A percentile compares a stretch with the other conserved stretches of the same genome.
These are phyloP conservation scores for Talaromyces sp. DNA, from an alignment of 2,329 filamentous ascomycete species.

Conservation along the genomic window DNA sequence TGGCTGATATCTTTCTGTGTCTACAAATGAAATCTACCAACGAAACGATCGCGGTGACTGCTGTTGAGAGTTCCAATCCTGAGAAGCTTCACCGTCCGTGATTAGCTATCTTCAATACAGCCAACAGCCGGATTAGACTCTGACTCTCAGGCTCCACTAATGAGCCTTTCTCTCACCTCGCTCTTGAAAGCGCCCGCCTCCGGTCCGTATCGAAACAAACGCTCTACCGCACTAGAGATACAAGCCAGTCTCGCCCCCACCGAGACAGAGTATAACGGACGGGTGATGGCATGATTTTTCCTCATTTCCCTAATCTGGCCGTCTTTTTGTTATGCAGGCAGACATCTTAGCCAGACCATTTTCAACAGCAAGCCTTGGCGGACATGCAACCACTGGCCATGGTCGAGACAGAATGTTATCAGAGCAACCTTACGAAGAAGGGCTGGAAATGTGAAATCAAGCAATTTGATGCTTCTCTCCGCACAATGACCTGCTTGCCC, in stretches of 20 bases:
- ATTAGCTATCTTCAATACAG: neutral
- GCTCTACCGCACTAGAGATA: neutral
- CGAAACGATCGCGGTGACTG: neutral
- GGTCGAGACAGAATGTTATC: neutral
- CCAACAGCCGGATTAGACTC: neutral
- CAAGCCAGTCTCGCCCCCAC: neutral
- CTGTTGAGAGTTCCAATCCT: neutral
- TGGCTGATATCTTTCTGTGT: neutral
- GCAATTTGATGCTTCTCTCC: constrained; percentile 1
- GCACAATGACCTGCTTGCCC: neutral
- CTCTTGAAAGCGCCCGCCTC: no score
- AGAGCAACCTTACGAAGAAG: neutral
- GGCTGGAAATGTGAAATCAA: neutral
- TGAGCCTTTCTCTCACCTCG: neutral
- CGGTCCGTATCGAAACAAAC: constrained; percentile 2
- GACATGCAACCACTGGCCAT: neutral
- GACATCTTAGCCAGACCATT: neutral
- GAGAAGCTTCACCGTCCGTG: neutral
- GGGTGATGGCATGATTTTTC: neutral
- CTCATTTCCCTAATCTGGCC: neutral
- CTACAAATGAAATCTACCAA: neutral
- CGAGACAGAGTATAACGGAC: neutral
- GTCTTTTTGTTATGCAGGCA: neutral
- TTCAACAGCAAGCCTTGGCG: neutral
- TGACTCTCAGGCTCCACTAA: neutral